These are phyloP conservation scores for Aureobasidium sp. DNA, from an alignment of 2,329 filamentous ascomycete genomes.

Conservation along the genomic window DNA sequence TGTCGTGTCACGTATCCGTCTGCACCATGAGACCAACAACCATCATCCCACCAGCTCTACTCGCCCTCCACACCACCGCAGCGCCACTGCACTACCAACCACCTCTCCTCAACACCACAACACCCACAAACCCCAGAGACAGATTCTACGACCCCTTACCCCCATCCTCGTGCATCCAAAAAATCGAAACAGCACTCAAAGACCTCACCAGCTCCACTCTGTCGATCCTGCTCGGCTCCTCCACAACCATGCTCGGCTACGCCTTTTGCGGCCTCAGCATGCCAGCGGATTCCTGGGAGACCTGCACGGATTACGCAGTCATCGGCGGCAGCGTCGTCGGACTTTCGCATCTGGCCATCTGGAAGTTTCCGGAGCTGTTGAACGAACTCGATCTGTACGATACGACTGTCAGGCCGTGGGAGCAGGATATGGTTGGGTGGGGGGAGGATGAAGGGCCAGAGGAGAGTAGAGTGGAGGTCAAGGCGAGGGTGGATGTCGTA, in stretches of 20 bases:
- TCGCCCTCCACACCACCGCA: background rate
- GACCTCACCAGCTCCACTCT: conserved; percentile 7
- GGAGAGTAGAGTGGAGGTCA: background rate
- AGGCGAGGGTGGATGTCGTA: background rate
- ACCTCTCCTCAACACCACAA: background rate
- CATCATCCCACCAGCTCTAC: background rate
- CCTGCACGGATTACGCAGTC: conserved; percentile 7
- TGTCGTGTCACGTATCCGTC: background rate
- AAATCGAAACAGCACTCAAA: background rate
- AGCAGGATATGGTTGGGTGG: background rate
- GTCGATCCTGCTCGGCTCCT: conserved; percentile 6
- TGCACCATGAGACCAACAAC: background rate
- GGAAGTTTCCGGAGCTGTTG: conserved; percentile 4
- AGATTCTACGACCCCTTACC: background rate
- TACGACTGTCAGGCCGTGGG: background rate
- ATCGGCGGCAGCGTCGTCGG: conserved; percentile 6
- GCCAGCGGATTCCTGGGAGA: conserved; percentile 3
- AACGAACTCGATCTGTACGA: background rate
- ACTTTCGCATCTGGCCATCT: conserved; percentile 1
- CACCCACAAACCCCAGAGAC: background rate
- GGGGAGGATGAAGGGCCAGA: background rate
- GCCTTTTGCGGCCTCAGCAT: background rate
- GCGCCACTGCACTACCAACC: background rate
- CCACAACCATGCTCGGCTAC: conserved; percentile 9
- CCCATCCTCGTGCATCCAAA: background rate